phyloP scores from a whole-genome alignment of 2,329 filamentous ascomycete species.

The Macrophomina phaseolina region DNA sequence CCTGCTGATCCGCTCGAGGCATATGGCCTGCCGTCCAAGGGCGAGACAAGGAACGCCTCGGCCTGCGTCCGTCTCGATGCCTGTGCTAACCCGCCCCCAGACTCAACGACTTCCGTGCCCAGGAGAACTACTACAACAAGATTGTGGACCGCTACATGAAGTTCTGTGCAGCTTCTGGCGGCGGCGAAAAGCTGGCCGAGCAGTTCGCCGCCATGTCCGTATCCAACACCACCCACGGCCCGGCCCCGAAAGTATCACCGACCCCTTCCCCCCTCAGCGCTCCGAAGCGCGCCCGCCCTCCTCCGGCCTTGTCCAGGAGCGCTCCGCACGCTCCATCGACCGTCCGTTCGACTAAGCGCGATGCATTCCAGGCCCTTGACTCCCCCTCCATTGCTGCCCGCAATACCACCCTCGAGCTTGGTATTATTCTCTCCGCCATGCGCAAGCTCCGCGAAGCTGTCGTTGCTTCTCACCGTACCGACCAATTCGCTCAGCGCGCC shows the following conservation, averaged over 20 bases:
- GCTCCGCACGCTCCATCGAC: constrained; percentile 21
- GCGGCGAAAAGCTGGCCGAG: constrained; percentile 73
- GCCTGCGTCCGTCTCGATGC: constrained; percentile 2
- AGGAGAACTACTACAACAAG: constrained; percentile 84
- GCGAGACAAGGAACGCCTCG: constrained; percentile 73
- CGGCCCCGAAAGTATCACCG: constrained; percentile 30
- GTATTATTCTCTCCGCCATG: constrained; percentile 79
- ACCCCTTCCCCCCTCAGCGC: constrained; percentile 22
- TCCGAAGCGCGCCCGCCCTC: constrained; percentile 26
- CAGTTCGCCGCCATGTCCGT: constrained; percentile 72
- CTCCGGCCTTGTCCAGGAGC: constrained; percentile 28
- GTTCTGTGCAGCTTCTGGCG: constrained; percentile 78
- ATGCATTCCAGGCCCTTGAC: constrained; percentile 29
- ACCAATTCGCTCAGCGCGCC: constrained; percentile 83
- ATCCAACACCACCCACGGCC: constrained; percentile 20
- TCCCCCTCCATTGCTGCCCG: constrained; percentile 41
- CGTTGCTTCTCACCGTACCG: constrained; percentile 74
- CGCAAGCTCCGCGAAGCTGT: constrained; percentile 92
- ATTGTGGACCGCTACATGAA: constrained; percentile 89
- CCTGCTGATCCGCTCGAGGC: constrained; percentile 77
- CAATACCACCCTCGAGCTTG: constrained; percentile 63
- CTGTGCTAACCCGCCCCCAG: constrained; percentile 35
- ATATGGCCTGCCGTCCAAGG: constrained; percentile 88
- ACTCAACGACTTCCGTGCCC: constrained; percentile 69
- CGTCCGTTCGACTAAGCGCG: constrained; percentile 30